phyloP scores from a whole-genome alignment of 192 early-diverging fungal genomes.

The Coemansia sp. region DNA sequence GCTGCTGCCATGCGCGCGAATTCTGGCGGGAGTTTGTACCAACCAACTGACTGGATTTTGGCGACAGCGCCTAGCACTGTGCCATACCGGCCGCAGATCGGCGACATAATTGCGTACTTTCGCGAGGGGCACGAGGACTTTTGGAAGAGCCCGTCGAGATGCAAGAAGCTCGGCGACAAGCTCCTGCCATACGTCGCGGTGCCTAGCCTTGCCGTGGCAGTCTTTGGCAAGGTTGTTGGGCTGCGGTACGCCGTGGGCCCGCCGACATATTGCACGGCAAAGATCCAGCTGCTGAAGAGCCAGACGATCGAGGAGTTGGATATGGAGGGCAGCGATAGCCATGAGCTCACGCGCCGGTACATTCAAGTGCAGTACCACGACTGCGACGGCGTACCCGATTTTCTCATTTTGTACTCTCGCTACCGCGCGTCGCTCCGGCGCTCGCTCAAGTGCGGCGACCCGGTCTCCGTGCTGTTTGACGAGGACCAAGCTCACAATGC shows the following conservation, averaged over 20 bases:
- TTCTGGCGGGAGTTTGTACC: conserved; percentile 6
- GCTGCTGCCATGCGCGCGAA: neutral
- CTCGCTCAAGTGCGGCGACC: conserved; percentile 52
- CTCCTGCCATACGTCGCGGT: conserved; percentile 53
- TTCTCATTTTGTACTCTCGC: conserved; percentile 65
- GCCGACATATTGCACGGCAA: conserved; percentile 66
- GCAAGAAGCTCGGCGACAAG: conserved; percentile 45
- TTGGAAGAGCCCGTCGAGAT: conserved; percentile 46
- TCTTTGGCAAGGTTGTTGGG: conserved; percentile 61
- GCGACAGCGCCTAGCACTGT: conserved; percentile 43
- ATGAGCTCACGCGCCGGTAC: conserved; percentile 22
- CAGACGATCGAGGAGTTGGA: conserved; percentile 57
- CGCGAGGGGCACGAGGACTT: conserved; percentile 64
- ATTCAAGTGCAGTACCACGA: conserved; percentile 72
- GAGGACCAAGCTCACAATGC: conserved; percentile 63
- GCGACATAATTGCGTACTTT: conserved; percentile 62
- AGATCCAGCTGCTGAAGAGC: conserved; percentile 46
- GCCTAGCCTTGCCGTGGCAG: conserved; percentile 53
- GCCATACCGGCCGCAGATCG: conserved; percentile 68
- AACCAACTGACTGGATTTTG: conserved; percentile 60
- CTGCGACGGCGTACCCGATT: conserved; percentile 70
- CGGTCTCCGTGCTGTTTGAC: conserved; percentile 68
- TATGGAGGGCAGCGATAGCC: conserved; percentile 33
- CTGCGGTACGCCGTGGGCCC: conserved; percentile 70
- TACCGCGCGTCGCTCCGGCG: conserved; percentile 64